Conservation (phyloP, 2,329 filamentous ascomycete species). For the Alternaria burnsii region DNA sequence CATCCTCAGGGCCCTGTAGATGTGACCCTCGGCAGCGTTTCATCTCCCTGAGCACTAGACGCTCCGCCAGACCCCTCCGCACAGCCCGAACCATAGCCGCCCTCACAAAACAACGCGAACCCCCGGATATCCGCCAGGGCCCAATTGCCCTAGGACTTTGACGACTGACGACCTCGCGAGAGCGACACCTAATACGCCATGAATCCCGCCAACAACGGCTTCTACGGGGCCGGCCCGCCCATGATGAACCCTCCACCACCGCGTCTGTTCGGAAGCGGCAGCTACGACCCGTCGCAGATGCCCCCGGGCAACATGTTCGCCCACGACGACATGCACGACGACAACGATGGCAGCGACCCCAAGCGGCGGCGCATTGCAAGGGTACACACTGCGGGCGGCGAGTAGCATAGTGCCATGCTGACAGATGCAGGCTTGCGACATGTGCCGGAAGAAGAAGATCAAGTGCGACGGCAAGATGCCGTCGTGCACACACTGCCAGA, state of each 20-base stretch:
- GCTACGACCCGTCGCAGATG: slow-evolving; percentile 49
- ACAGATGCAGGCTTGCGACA: slow-evolving; percentile 79
- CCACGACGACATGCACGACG: slow-evolving; percentile 63
- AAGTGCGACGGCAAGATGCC: slow-evolving; percentile 98
- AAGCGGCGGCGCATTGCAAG: slow-evolving; percentile 89
- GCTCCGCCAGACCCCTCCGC: slow-evolving; percentile 17
- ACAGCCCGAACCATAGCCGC: slow-evolving; percentile 18
- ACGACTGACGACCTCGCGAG: slow-evolving; percentile 4
- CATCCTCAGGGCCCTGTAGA: slow-evolving; percentile 27
- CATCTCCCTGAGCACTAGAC: slow-evolving; percentile 32
- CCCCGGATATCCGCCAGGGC: slow-evolving; percentile 25
- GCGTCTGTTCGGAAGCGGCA: slow-evolving; percentile 51
- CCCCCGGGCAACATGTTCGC: slow-evolving; percentile 47
- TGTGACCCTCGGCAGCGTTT: slow-evolving; percentile 41
- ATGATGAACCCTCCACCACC: slow-evolving; percentile 52
- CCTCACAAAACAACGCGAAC: slow-evolving; percentile 35
- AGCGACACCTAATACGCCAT: slow-evolving; percentile 27
- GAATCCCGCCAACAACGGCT: slow-evolving; percentile 46
- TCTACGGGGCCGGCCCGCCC: slow-evolving; percentile 44
- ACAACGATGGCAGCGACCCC: slow-evolving; percentile 72
- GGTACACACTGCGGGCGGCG: slow-evolving; percentile 60
- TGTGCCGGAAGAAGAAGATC: slow-evolving; percentile 96
- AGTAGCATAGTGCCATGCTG: slow-evolving; percentile 24
- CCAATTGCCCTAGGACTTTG: slow-evolving; percentile 15
- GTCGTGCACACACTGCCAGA: slow-evolving; percentile 92